Base-by-base conservation (phyloP, 257 asterid species). In the Schizonepeta tenuifolia region DNA sequence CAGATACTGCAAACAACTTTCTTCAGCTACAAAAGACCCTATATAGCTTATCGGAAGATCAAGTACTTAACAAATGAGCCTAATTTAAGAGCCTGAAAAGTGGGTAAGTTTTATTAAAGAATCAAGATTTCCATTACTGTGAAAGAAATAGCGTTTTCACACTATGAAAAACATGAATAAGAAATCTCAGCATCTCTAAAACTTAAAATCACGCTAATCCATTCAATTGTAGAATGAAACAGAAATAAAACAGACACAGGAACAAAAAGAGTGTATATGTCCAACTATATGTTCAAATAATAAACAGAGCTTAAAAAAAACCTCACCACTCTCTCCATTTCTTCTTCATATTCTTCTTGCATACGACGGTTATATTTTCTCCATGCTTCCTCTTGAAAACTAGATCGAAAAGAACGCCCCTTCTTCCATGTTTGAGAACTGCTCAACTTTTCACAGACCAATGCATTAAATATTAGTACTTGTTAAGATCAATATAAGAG, bases 331-430 rank as follows among this genome's bases (percentile, higher is more conserved):
- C 98, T 87, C 84, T 91, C 99, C 95, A 87, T 83, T 87, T 91
- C 99, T 82, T 94, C 99, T 88, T 91, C 99, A 46, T 88, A 82
- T 86, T 91, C 96, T 81, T 94, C 99, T 83, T 81, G 96, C 96
- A 88, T 80, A 72, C 96, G 88, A 0, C 89, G 89, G 60, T 84
- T 85, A 81, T 91, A 87, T 83, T 89, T 91, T 83, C 74, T 94
- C 89, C 93, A 85, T 4, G 99, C 96, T 70, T 86, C 97, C 85
- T 88, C 98, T 72, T 79, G 87, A 79, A 78, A 89, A 77, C 72
- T 78, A 59, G 84, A 69, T 69, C 97, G 79, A 75, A 74, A 94
- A 77, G 96, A 82, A 61, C 79, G 80, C 12, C 85, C 58, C 66
- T 75, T 77, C 83, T 81, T 89, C 90, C 84, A 71, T 36, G 90